Conservation (phyloP, 2,329 filamentous ascomycete species). For the Exophiala spinifera region DNA sequence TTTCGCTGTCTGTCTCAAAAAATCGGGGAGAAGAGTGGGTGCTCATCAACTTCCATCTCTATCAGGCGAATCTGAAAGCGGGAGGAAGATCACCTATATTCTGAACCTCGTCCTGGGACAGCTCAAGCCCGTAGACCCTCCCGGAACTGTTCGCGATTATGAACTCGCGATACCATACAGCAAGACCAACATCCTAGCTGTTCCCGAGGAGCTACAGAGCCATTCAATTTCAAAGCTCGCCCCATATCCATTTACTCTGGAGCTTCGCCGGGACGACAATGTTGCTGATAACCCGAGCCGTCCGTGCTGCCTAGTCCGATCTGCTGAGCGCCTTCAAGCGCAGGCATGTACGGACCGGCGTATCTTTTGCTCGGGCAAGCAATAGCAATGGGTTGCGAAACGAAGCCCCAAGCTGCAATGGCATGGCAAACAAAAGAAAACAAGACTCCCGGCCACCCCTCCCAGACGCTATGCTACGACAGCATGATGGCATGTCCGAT, state of each 20-base stretch:
- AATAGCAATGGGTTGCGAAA: constrained; percentile 29
- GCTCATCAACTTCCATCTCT: not conserved
- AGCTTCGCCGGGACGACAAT: constrained; percentile 37
- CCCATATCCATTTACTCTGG: constrained; percentile 31
- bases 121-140: not conserved
- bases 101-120: not conserved
- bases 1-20: too few relatives aligned
- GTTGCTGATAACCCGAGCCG: constrained; percentile 37
- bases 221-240: too few relatives aligned
- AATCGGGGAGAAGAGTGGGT: too few relatives aligned
- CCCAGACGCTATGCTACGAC: constrained; percentile 21
- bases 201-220: too few relatives aligned
- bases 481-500: constrained; percentile 36
- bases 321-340: constrained; percentile 37
- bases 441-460: constrained; percentile 30
- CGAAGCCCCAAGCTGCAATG: constrained; percentile 32
- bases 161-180: not conserved
- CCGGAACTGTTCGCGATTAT: not conserved
- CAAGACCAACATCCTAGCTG: not conserved
- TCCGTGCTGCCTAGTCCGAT: constrained; percentile 32
- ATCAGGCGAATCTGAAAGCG: not conserved
- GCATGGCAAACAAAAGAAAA: constrained; percentile 30
- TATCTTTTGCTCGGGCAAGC: constrained; percentile 33
- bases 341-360: constrained; percentile 30
- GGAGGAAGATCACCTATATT: constrained; percentile 5